Conservation (phyloP, 2,329 filamentous ascomycete genomes). For the Diaporthe vexans region DNA sequence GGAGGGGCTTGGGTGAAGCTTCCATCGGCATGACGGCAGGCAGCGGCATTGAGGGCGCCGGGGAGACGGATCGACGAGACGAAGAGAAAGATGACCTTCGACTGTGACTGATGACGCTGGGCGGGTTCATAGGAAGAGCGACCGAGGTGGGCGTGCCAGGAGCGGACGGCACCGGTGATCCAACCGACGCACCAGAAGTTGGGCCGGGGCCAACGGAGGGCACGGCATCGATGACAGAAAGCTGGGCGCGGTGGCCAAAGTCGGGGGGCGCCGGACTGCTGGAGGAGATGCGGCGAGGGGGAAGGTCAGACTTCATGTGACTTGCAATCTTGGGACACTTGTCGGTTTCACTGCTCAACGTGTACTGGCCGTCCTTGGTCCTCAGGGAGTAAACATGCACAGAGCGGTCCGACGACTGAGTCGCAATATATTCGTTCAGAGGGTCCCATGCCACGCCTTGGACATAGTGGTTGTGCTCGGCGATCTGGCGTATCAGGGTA, state of each 20-base stretch:
- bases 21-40: conserved; percentile 96
- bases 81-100: conserved; percentile 94
- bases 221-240: conserved; percentile 67
- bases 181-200: conserved; percentile 64
- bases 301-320: conserved; percentile 87
- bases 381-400: conserved; percentile 97
- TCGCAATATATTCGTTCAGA: conserved; percentile 96
- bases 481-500: conserved; percentile 87
- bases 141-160: conserved; percentile 94
- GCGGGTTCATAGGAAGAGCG: conserved; percentile 95
- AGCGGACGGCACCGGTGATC: conserved; percentile 90
- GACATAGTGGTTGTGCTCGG: conserved; percentile 97
- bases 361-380: conserved; percentile 96
- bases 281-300: conserved; percentile 88
- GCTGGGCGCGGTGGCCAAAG: conserved; percentile 75
- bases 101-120: conserved; percentile 88
- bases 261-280: conserved; percentile 94
- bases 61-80: conserved; percentile 87
- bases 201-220: conserved; percentile 50
- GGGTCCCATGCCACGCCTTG: conserved; percentile 99
- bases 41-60: conserved; percentile 91
- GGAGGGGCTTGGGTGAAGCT: conserved; percentile 83
- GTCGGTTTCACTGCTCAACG: conserved; percentile 73
- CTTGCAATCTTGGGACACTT: conserved; percentile 86
- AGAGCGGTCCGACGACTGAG: conserved; percentile 96